Base-by-base conservation (phyloP, 306 rosid genomes). In the Luffa aegyptiaca region DNA sequence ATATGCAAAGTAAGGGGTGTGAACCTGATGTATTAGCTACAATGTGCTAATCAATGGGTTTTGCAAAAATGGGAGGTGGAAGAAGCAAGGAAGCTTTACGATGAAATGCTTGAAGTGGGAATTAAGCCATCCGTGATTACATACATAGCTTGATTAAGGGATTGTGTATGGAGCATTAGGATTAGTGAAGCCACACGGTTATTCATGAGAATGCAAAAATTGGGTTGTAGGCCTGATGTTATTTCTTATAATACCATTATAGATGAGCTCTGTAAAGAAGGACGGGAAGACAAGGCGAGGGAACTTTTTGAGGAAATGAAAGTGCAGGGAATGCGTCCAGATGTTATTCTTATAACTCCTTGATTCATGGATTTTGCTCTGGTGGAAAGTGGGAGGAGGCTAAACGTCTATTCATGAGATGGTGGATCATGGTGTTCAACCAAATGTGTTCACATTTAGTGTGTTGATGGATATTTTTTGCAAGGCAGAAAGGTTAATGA, bases 261-360 rank as follows among this genome's bases (percentile, higher is more conserved):
- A 76, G 84, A 83, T 70, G 81, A 88, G 65, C 89, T 89, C 4
- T 89, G 90, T 79, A 87, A 89, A 44, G 84, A 69, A 53, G 90
- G 90, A 44, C 57, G 20, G 81, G 33, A 80, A 61, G 87, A 85
- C 14, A 79, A 86, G 83, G 92, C 87, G 2, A 82, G 71, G 3
- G 84, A 82, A 48, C 81, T 85, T 72, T 87, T 89, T 37, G 10
- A 59, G 69, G 87, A 85, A 73, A 87, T 89, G 89, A 82, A 89
- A 78, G 51, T 52, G 7, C 31, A 14, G 41, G 77, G 81, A 59
- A 68, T 89, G 65, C 39, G 58, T 51, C 88, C 90, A 0, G 53
- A 86, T 44, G 88, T 80, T 48, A 39, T 82, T 80, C 79, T 5
- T 89, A 83, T 83, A 85, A 46, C 76, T 81, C 86, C 42, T 21